A percentile compares a stretch with the other conserved stretches of the same genome.
These are phyloP conservation scores for Talaromyces sp. DNA, from an alignment of 2,329 filamentous ascomycete species.

Conservation along the genomic window DNA sequence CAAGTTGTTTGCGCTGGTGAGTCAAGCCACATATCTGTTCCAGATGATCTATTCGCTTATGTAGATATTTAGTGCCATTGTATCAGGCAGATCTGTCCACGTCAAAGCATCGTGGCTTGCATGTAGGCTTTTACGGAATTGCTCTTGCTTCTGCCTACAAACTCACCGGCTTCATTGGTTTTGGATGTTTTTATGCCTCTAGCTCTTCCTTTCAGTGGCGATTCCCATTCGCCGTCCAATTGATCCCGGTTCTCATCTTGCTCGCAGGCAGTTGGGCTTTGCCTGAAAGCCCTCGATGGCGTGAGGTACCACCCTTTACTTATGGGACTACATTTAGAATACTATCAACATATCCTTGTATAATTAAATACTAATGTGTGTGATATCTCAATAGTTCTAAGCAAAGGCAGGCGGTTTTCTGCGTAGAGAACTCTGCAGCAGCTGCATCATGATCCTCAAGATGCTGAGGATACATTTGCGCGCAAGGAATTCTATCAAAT, in stretches of 20 bases:
- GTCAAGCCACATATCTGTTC: conserved; percentile 46
- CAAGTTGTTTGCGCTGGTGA: conserved; percentile 14
- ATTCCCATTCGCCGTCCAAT: conserved; percentile 2
- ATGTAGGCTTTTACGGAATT: background rate
- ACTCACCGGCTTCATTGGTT: background rate
- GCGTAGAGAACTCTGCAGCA: background rate
- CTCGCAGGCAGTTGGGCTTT: background rate
- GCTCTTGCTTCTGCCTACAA: background rate
- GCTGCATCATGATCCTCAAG: background rate
- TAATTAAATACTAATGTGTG: background rate
- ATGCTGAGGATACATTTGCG: background rate
- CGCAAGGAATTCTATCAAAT: background rate
- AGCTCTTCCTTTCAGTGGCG: background rate
- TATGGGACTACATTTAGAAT: background rate
- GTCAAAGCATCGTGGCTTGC: background rate
- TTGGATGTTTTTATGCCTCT: background rate
- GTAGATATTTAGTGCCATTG: background rate
- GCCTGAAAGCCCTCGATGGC: background rate
- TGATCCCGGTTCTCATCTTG: background rate
- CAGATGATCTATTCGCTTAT: conserved; percentile 58
- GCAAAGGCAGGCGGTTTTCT: background rate
- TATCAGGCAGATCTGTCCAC: background rate
- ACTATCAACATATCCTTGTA: background rate
- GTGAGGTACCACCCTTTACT: background rate
- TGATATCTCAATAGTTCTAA: background rate